These are phyloP conservation scores for Alternaria incomplexa DNA, from an alignment of 2,329 filamentous ascomycete species.

Conservation along the genomic window DNA sequence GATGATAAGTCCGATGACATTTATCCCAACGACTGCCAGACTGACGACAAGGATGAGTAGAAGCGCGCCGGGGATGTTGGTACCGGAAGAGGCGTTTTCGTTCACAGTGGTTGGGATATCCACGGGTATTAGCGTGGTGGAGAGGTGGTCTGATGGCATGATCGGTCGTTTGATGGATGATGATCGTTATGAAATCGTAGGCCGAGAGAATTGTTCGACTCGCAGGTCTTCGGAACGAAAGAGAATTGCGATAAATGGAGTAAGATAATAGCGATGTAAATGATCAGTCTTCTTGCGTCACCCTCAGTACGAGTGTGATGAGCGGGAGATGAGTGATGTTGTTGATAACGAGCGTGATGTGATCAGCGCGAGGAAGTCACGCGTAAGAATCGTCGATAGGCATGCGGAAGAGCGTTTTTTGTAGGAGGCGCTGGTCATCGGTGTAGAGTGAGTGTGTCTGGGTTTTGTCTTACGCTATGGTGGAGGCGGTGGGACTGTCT, in stretches of 20 bases:
- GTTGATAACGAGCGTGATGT: too few species aligned
- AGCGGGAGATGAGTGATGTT: not conserved
- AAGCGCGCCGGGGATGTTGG: not conserved
- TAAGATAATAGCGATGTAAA: not conserved
- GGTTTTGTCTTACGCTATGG: not conserved
- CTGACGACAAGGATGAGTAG: not conserved
- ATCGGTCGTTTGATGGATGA: not conserved
- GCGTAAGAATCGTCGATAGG: not conserved
- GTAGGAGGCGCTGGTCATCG: not conserved
- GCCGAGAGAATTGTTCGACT: not conserved
- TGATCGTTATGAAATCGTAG: not conserved
- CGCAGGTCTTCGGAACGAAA: not conserved
- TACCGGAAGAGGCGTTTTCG: not conserved
- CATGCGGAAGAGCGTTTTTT: not conserved
- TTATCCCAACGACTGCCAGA: not conserved
- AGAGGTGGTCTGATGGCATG: not conserved
- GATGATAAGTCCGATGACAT: not conserved
- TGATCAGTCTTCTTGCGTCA: not conserved
- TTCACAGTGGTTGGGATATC: not conserved
- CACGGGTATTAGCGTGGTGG: not conserved
- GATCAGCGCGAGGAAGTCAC: not conserved
- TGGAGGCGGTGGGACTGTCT: not conserved
- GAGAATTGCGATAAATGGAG: not conserved
- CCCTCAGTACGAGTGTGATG: not conserved
- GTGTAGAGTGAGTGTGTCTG: not conserved